Conservation (phyloP, 208 protist species). For the Histomonas meleagridis region DNA sequence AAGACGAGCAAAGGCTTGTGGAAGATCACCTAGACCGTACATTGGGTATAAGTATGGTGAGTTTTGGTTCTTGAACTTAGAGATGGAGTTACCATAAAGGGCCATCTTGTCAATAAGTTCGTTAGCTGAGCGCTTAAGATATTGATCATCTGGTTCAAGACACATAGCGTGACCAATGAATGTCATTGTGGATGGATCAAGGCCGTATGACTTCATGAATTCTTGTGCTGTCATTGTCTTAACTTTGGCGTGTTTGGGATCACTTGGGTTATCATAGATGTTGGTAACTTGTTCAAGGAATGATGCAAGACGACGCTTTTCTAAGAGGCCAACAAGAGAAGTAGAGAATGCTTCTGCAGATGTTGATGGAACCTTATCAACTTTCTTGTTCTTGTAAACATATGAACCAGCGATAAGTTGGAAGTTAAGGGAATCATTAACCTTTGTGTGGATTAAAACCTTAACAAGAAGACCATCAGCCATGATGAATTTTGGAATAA, state of each 20-base stretch:
- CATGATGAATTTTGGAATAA: constrained; percentile 98
- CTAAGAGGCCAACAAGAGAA: constrained; percentile 86
- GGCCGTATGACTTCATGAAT: constrained; percentile 80
- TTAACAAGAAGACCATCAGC: constrained; percentile 45
- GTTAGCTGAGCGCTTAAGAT: constrained; percentile 73
- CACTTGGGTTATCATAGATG: neutral
- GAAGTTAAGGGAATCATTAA: constrained; percentile 96
- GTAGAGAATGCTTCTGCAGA: constrained; percentile 80
- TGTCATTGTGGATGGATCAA: constrained; percentile 76
- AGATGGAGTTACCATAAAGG: constrained; percentile 84
- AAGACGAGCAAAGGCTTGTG: constrained; percentile 85
- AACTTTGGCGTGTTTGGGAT: neutral
- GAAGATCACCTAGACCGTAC: constrained; percentile 96
- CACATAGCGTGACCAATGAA: constrained; percentile 90
- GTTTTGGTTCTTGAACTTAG: constrained; percentile 58
- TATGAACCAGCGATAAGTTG: constrained; percentile 87
- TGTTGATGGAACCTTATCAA: constrained; percentile 90
- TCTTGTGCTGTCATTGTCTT: constrained; percentile 67
- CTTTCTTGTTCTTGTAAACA: constrained; percentile 74
- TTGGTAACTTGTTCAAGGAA: constrained; percentile 40
- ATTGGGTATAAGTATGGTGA: constrained; percentile 98
- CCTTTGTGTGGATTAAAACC: constrained; percentile 78
- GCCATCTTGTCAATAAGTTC: constrained; percentile 77
- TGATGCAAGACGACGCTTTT: constrained; percentile 66
- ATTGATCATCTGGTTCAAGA: constrained; percentile 69